Conservation (phyloP, 805 yeast species). For the Zygosaccharomyces bisporus region DNA sequence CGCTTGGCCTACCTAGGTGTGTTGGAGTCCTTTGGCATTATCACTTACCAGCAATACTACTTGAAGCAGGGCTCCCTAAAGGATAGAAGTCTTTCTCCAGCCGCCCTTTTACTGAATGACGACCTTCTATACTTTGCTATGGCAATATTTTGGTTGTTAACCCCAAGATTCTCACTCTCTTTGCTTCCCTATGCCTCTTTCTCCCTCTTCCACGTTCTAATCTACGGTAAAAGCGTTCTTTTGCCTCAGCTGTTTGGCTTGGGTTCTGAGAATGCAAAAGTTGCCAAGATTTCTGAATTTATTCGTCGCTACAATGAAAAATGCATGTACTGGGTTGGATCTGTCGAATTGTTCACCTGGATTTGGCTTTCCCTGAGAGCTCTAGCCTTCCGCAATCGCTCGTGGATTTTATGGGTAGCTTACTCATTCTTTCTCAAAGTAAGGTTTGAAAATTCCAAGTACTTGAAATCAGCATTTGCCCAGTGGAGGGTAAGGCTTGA, state of each 20-base stretch:
- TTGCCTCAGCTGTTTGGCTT: conserved; percentile 52
- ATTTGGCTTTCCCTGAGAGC: conserved; percentile 48
- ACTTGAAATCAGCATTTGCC: conserved; percentile 66
- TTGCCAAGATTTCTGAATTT: conserved; percentile 39
- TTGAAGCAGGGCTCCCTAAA: conserved; percentile 18
- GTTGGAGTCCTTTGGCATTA: conserved; percentile 69
- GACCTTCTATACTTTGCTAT: conserved; percentile 67
- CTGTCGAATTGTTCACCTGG: conserved; percentile 47
- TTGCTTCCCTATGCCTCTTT: conserved; percentile 71
- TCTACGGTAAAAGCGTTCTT: conserved; percentile 60
- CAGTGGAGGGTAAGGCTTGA: conserved; percentile 64
- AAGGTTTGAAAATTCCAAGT: conserved; percentile 71
- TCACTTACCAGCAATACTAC: conserved; percentile 57
- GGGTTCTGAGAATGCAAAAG: conserved; percentile 19
- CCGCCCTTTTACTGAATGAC: conserved; percentile 50
- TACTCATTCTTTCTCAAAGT: conserved; percentile 66
- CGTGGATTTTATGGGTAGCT: conserved; percentile 53
- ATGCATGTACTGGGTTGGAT: conserved; percentile 57
- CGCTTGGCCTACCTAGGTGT: conserved; percentile 59
- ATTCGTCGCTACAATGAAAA: conserved; percentile 54
- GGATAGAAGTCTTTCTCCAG: conserved; percentile 14
- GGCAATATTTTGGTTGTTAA: conserved; percentile 51
- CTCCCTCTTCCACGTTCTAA: conserved; percentile 77
- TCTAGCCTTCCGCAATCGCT: conserved; percentile 56
- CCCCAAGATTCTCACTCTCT: conserved; percentile 59